Evolutionary conservation across 495 filamentous ascomycete genomes (phyloP), one percentile per base, ranked within the genome.

Genomic region (Aspergillus coremiiformis): DNA sequence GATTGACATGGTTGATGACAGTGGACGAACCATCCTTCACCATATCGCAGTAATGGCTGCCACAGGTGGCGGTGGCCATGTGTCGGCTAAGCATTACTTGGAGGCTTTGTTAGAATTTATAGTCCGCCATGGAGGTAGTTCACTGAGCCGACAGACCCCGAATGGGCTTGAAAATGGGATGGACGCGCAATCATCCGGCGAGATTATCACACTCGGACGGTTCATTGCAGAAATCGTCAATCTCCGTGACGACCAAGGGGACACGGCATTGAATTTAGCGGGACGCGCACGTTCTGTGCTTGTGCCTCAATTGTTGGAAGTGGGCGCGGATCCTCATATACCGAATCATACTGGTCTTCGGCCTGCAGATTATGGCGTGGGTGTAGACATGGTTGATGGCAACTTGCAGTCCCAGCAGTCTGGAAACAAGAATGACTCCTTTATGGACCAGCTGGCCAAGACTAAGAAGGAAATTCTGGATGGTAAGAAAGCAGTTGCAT

Each of bases 211-310:
- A 27, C 76, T 98, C 19, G 89, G 84, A 5, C 83, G 87, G 32
- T 97, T 98, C 69, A 94, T 98, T 77, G 85, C 85, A 20, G 90
- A 96, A 59, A 87, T 98, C 58, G 92, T 98, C 53, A 97, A 98
- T 59, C 81, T 89, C 3, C 85, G 87, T 45, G 93, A 98, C 67
- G 86, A 87, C 55, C 84, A 86, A 47, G 93, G 93, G 4, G 95
- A 98, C 60, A 97, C 93, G 9, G 94, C 94, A 19, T 74, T 98
- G 35, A 95, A 95, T 60, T 82, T 96, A 59, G 94, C 92, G 23
- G 90, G 93, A 0, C 78, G 92, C 26, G 89, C 95, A 44, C 86
- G 90, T 26, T 96, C 93, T 62, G 90, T 84, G 50, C 95, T 98
- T 47, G 90, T 96, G 32, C 87, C 88, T 23, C 93, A 97, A 60